These are phyloP conservation scores for Phytophthora lateralis DNA, from an alignment of 352 stramenopile species.

Conservation along the genomic window DNA sequence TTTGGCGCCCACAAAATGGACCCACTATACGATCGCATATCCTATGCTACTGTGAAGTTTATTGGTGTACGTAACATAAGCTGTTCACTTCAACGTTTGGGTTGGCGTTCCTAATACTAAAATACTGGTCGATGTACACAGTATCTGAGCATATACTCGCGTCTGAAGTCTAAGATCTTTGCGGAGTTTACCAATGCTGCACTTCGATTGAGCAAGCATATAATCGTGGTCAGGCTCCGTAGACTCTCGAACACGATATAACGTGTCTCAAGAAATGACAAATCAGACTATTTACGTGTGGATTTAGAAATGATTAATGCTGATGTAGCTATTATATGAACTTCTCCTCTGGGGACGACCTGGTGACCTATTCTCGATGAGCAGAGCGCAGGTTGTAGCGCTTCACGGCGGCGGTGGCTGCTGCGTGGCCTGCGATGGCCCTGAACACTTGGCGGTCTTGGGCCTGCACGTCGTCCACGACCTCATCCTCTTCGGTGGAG, in stretches of 20 bases:
- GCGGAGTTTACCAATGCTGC: too few species aligned
- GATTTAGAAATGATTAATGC: too few species aligned
- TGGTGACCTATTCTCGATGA: slow-evolving; percentile 10
- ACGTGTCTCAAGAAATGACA: slow-evolving; percentile 5
- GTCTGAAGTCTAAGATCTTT: too few species aligned
- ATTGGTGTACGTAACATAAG: neutral
- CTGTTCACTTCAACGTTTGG: neutral
- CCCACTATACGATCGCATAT: neutral
- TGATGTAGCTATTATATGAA: neutral
- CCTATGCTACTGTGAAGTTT: neutral
- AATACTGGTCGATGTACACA: too few species aligned
- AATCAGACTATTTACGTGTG: slow-evolving; percentile 8
- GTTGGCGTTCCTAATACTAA: too few species aligned
- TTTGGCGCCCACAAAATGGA: slow-evolving; percentile 18
- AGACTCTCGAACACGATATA: too few species aligned
- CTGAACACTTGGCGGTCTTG: slow-evolving; percentile 61
- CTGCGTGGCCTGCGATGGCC: slow-evolving; percentile 61
- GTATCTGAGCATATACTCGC: too few species aligned
- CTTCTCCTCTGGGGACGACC: neutral
- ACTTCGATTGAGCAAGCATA: too few species aligned
- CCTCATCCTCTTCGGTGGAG: slow-evolving; percentile 5
- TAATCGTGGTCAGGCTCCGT: too few species aligned
- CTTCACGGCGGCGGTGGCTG: slow-evolving; percentile 60
- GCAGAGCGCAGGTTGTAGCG: slow-evolving; percentile 55
- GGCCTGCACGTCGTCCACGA: slow-evolving; percentile 31